A percentile compares a stretch with the other conserved stretches of the same genome.
Evolutionary conservation across 345 rosid species (phyloP).

Genomic region (Populus ilicifolia): DNA sequence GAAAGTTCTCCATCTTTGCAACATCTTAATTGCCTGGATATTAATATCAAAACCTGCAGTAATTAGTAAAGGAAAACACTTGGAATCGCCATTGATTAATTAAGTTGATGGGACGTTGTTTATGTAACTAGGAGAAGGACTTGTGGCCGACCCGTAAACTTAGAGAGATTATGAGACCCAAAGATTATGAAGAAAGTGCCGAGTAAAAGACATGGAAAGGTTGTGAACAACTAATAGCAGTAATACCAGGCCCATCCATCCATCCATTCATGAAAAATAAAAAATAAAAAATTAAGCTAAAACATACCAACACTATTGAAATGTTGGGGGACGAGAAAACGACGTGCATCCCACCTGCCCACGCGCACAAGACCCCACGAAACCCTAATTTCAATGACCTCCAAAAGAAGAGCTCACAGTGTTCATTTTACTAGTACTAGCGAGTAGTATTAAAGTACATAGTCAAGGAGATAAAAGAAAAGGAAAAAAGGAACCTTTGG

Average conservation of each 20-base stretch:
- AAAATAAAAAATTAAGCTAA: not conserved
- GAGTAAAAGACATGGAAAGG: slow-evolving; percentile 9
- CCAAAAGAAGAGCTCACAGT: slow-evolving; percentile 29
- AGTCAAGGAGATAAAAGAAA: not conserved
- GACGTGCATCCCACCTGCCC: slow-evolving; percentile 53
- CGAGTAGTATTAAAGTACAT: not conserved
- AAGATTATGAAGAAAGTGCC: slow-evolving; percentile 11
- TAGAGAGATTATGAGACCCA: not conserved
- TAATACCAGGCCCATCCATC: not conserved
- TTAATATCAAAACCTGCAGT: not conserved
- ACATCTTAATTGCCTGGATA: not conserved
- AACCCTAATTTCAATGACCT: slow-evolving; percentile 49
- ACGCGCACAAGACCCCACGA: slow-evolving; percentile 53
- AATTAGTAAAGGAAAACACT: not conserved
- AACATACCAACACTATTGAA: slow-evolving; percentile 10
- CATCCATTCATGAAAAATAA: too few species aligned
- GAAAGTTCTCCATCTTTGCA: not conserved
- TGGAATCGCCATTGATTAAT: not conserved
- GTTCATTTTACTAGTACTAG: not conserved
- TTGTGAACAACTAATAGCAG: slow-evolving; percentile 8
- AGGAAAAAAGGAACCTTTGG: not conserved
- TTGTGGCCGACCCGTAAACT: not conserved
- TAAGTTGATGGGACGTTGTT: not conserved
- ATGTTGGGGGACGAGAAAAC: slow-evolving; percentile 38
- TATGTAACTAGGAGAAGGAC: not conserved